phyloP scores from a whole-genome alignment of 2,329 filamentous ascomycete genomes.

The Pochonia chlamydosporia region DNA sequence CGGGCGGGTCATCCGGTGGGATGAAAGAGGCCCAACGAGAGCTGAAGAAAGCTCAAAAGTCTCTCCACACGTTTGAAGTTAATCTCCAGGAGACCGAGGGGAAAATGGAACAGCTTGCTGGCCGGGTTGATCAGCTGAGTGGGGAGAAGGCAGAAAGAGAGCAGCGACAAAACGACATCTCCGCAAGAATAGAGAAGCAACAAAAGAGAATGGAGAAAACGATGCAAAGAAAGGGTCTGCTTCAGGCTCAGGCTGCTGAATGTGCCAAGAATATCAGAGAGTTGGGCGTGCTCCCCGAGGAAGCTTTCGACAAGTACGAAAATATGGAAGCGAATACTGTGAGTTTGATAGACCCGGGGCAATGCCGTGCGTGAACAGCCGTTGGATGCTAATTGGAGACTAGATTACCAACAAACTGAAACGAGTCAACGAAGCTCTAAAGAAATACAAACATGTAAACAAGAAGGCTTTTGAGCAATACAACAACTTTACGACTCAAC shows the following conservation, averaged over 20 bases:
- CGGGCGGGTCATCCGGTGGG: constrained; percentile 56
- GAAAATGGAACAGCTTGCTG: constrained; percentile 52
- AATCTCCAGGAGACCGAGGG: constrained; percentile 71
- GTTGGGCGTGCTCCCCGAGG: constrained; percentile 86
- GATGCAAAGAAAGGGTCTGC: constrained; percentile 77
- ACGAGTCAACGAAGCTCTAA: constrained; percentile 86
- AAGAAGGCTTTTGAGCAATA: constrained; percentile 99
- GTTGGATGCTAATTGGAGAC: background rate
- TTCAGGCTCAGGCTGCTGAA: constrained; percentile 72
- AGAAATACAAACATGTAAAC: constrained; percentile 97
- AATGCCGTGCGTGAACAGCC: background rate
- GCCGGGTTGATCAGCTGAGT: constrained; percentile 51
- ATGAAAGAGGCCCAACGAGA: constrained; percentile 76
- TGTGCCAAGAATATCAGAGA: constrained; percentile 86
- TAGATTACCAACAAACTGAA: constrained; percentile 66
- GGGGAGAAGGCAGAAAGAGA: constrained; percentile 56
- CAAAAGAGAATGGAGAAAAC: constrained; percentile 90
- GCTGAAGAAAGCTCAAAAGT: constrained; percentile 69
- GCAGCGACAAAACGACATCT: constrained; percentile 68
- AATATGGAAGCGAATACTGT: constrained; percentile 74
- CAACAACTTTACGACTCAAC: constrained; percentile 90
- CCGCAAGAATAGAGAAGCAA: constrained; percentile 72
- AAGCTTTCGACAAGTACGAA: constrained; percentile 87
- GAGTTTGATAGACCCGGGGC: constrained; percentile 22
- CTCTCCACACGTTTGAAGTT: constrained; percentile 58